Base-by-base conservation (phyloP, 2,329 filamentous ascomycete species). In the Metarhizium guizhouense region DNA sequence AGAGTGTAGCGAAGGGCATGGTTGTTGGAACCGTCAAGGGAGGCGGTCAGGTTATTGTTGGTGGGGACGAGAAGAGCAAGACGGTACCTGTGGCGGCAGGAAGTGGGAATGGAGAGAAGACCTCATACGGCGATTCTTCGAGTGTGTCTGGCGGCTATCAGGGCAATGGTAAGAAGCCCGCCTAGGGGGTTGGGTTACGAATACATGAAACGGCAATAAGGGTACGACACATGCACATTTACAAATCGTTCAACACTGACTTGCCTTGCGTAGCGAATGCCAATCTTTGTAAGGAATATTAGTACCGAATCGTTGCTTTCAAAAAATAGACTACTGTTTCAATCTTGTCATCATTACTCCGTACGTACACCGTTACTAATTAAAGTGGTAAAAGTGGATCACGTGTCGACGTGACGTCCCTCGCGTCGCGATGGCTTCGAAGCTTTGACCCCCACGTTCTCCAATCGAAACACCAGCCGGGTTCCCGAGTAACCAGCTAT, bases 1-100 rank as follows among this genome's bases (percentile, higher is more conserved):
- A 96, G 77, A 90, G 87, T 47, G 94, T 97, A 1, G 94, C 92
- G 20, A 96, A 95, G 76, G 91, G 94, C 45, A 97, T 99, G 94
- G 86, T 95, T 0, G 85, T 95, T 5, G 90, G 90, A 40, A 85
- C 84, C 61, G 88, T 93, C 51, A 82, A 83, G 56, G 86, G 85
- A 42, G 88, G 87, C 4, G 83, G 87, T 2, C 82, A 90, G 61
- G 77, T 90, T 20, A 79, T 93, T 51, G 85, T 92, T 20, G 87
- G 88, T 1, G 86, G 85, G 20, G 83, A 83, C 50, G 82, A 76
- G n/a, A 47, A 54, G 51, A 14, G 18, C 47, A 38, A 29, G 6
- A 25, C 40, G 10, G 68, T 66, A 3, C 64, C 63, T 2, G 58
- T 63, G 2, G 57, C 64, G 6, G 56, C 61, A 11, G 57, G 66